Conservation (phyloP, 768 basidiomycete genomes). For the Trametes cingulata region DNA sequence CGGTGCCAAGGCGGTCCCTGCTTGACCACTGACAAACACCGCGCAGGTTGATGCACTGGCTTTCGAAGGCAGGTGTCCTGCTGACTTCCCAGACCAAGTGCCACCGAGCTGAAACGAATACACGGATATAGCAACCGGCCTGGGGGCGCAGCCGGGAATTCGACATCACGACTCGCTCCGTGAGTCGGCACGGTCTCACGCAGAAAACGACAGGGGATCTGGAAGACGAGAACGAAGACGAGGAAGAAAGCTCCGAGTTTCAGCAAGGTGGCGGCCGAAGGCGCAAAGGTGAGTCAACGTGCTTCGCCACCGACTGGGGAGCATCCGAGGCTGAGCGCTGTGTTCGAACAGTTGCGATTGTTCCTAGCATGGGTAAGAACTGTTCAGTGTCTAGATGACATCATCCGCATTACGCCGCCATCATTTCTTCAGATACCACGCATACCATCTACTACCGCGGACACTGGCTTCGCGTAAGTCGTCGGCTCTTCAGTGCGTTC, state of each 20-base stretch:
- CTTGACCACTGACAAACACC: conserved; percentile 3
- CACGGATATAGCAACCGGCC: conserved; percentile 70
- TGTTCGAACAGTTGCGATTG: conserved; percentile 58
- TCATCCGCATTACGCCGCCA: conserved; percentile 17
- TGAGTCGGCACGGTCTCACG: conserved; percentile 62
- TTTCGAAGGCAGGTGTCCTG: conserved; percentile 56
- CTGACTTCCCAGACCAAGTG: conserved; percentile 10
- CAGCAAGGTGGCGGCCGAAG: conserved; percentile 70
- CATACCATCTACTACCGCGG: conserved; percentile 90
- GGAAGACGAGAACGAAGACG: conserved; percentile 75
- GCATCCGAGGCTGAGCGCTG: background rate
- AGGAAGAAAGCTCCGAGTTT: conserved; percentile 45
- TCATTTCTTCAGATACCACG: conserved; percentile 61
- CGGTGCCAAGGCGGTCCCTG: conserved; percentile 18
- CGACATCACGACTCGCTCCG: conserved; percentile 82
- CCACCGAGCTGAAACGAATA: conserved; percentile 14
- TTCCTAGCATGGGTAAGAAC: conserved; percentile 76
- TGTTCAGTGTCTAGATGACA: conserved; percentile 16
- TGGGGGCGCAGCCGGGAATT: conserved; percentile 89
- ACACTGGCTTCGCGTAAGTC: conserved; percentile 78
- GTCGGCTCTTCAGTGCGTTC: conserved; percentile 10
- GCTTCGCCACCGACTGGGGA: background rate
- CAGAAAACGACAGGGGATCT: conserved; percentile 73
- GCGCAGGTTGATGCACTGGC: conserved; percentile 86
- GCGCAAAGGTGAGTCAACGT: conserved; percentile 46